Evolutionary conservation across 2,329 filamentous ascomycete species (phyloP), one percentile per base, ranked within the genome.

Genomic region (Colletotrichum scovillei): DNA sequence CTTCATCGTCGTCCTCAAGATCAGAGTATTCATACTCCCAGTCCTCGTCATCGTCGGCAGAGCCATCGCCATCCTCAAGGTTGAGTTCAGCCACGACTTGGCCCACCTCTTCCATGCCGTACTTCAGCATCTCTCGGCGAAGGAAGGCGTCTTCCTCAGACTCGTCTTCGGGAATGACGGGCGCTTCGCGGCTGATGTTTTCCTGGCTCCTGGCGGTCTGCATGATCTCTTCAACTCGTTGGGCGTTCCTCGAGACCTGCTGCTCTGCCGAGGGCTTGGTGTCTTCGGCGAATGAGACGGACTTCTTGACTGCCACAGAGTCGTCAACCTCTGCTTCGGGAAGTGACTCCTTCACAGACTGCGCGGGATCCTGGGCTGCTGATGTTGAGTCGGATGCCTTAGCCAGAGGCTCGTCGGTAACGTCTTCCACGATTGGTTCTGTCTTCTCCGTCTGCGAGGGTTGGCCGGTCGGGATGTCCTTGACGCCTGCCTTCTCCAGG

Each of bases 71-170:
- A 73, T 95, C 92, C 75, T 97, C 94, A 2, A 98, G 82, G 71
- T 97, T 91, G 58, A 99, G 89, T 83, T 98, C 95, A 19, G 97
- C 97, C 19, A 99, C 97, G 3, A 99, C 94, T 49, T 94, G 91
- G 4, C 95, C 95, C 70, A 99, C 92, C 81, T 98, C 96, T 57
- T 93, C 92, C 82, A 98, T 88, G 74, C 94, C 92, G 80, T 98
- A 99, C 75, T 94, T 89, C 8, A 98, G 87, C 95, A 99, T 98
- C 79, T 98, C 92, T 70, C 92, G 90, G 6, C 97, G 92, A 28
- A 98, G 82, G 38, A 89, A 89, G 4, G 95, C 93, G 75, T 98
- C 96, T 76, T 97, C 95, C 14, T 89, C 86, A 0, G 92, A 90
- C 78, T 99, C 97, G 64, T 93, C 89, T 1, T 92, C 88, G 1